Conservation (phyloP, 2,329 filamentous ascomycete species). For the Domatiomyces globalis region DNA sequence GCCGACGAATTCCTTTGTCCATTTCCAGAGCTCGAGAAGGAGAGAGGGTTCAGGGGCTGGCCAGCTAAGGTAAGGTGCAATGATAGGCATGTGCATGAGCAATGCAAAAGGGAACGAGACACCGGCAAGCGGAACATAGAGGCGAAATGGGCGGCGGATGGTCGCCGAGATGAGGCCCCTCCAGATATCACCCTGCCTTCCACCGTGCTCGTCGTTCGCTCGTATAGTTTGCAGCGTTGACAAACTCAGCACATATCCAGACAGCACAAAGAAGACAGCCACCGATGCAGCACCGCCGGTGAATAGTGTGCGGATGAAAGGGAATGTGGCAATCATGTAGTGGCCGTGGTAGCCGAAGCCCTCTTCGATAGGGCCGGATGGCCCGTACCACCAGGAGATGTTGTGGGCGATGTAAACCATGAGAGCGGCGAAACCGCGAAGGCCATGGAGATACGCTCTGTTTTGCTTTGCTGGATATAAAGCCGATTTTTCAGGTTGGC, state of each 20-base stretch:
- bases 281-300: slow-evolving; percentile 20
- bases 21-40: background rate
- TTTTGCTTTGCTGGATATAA: background rate
- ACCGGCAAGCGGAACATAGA: slow-evolving; percentile 30
- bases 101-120: slow-evolving; percentile 29
- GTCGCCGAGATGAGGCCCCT: slow-evolving; percentile 26
- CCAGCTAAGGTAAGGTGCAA: background rate
- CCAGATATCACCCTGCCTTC: slow-evolving; percentile 23
- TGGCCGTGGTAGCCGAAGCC: slow-evolving; percentile 27
- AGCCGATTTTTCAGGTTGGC: background rate
- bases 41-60: background rate
- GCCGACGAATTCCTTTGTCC: background rate
- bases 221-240: slow-evolving; percentile 27
- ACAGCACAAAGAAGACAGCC: slow-evolving; percentile 36
- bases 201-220: slow-evolving; percentile 19
- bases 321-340: slow-evolving; percentile 23
- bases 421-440: slow-evolving; percentile 19
- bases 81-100: slow-evolving; percentile 28
- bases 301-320: slow-evolving; percentile 26
- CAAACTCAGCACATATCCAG: slow-evolving; percentile 34
- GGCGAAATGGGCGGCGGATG: slow-evolving; percentile 31
- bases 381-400: slow-evolving; percentile 24
- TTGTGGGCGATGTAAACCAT: slow-evolving; percentile 6
- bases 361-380: slow-evolving; percentile 19
- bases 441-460: slow-evolving; percentile 20